Evolutionary conservation across 2,329 filamentous ascomycete species (phyloP), one percentile per base, ranked within the genome.

Genomic region (Arachnomyces sp.): DNA sequence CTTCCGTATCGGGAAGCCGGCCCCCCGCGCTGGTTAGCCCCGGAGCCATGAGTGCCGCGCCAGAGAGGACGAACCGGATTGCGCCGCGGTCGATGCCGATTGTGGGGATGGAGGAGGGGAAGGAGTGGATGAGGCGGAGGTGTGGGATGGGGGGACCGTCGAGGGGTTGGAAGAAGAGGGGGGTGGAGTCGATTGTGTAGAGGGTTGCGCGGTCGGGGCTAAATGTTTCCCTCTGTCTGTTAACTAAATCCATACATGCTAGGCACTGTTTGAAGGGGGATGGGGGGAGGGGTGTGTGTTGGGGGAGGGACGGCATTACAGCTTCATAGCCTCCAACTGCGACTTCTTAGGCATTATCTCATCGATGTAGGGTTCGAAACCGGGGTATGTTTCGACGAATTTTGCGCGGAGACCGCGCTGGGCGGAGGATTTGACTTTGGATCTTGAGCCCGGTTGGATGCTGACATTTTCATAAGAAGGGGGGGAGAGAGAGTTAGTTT

Each of bases 401-500:
- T 85, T 85, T 56, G 81, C 74, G 53, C 92, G 85, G 54, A 98
- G 81, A 49, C 72, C 77, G 57, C 92, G 85, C 71, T 95, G 89
- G 42, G 87, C 86, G 16, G 88, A 94, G 49, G 90, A 95, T 70
- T 96, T 98, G 66, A 96, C 86, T 73, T 96, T 96, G 54, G 88
- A 87, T 70, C 92, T 94, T 42, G 85, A 81, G 50, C 83, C 79
- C 17, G 82, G 69, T 55, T 79, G 71, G 61, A 94, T 80, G 51
- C 84, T 90, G 56, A 49, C 58, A 50, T 55, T 50, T 36, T 35
- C 36, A 46, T 45, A 45, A n/a, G 43, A 28, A 4, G 12, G 20
- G 41, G 35, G 48, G 46, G 50, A 34, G 40, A 32, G 34, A 16
- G 13, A 8, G 42, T 37, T 45, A 45, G 43, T 43, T 14, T 31